Percentiles rank a stretch among this genome's conserved stretches.
phyloP scores from a whole-genome alignment of 2,329 filamentous ascomycete species.

The Claviceps quebecensis region DNA sequence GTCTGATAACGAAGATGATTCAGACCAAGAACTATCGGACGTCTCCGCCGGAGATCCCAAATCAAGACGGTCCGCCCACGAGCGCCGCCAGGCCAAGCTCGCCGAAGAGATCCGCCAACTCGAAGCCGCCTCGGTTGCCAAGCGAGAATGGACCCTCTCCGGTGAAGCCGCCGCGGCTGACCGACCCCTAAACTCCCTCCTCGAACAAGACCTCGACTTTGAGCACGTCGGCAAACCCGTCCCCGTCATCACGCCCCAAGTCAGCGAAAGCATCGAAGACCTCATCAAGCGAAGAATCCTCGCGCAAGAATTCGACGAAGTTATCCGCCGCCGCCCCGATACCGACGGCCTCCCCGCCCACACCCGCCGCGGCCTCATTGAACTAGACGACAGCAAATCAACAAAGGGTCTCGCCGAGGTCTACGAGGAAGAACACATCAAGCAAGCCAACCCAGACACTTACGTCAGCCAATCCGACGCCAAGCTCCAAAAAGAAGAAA shows the following conservation, averaged over 20 bases:
- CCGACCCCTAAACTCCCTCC: constrained; percentile 76
- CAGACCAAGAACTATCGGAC: constrained; percentile 50
- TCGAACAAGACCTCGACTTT: constrained; percentile 92
- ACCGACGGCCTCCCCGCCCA: constrained; percentile 46
- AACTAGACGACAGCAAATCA: constrained; percentile 78
- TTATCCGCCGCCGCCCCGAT: constrained; percentile 68
- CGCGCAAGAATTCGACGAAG: constrained; percentile 82
- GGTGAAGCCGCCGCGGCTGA: constrained; percentile 77
- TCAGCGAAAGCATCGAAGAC: constrained; percentile 82
- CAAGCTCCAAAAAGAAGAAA: constrained; percentile 68
- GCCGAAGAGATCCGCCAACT: constrained; percentile 82
- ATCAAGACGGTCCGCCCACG: constrained; percentile 69
- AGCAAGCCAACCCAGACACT: constrained; percentile 58
- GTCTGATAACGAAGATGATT: constrained; percentile 50
- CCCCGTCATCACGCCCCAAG: constrained; percentile 80
- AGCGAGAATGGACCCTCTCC: constrained; percentile 78
- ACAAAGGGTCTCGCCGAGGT: constrained; percentile 78
- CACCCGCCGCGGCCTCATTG: constrained; percentile 57
- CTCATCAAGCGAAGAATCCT: constrained; percentile 90
- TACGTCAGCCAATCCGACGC: constrained; percentile 74
- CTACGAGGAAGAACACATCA: constrained; percentile 86
- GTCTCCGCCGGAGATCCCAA: constrained; percentile 55
- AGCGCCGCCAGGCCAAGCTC: constrained; percentile 73
- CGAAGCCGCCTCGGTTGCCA: constrained; percentile 77
- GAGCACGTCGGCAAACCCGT: constrained; percentile 91